Conservation (phyloP, 192 early-diverging fungal genomes). For the Geosiphon pyriformis region DNA sequence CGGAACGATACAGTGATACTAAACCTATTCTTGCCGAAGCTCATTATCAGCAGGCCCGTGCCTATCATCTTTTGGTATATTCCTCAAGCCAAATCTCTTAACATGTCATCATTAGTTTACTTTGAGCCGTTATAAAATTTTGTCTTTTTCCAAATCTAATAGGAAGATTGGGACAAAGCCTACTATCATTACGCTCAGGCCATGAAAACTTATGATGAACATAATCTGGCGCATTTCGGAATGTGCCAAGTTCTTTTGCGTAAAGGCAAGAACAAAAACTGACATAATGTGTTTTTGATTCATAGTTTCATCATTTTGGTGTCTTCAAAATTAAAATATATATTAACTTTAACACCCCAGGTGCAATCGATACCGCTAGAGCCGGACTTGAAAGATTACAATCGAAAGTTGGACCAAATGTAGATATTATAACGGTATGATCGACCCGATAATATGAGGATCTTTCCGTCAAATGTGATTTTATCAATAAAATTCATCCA, state of each 20-base stretch:
- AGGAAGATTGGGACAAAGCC: constrained; percentile 69
- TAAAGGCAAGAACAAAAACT: constrained; percentile 32
- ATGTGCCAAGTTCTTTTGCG: constrained; percentile 70
- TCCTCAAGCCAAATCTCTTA: too few relatives aligned
- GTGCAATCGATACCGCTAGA: constrained; percentile 39
- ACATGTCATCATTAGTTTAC: neutral
- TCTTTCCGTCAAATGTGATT: neutral
- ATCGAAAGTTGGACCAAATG: constrained; percentile 9
- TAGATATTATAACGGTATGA: constrained; percentile 36
- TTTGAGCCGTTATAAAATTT: neutral
- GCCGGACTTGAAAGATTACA: neutral
- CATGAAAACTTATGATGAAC: constrained; percentile 58
- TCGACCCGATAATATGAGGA: constrained; percentile 10
- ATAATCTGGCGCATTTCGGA: constrained; percentile 66
- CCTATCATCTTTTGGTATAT: constrained; percentile 43
- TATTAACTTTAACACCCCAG: neutral
- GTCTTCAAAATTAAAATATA: too few relatives aligned
- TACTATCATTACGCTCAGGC: constrained; percentile 63
- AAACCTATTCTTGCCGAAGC: constrained; percentile 53
- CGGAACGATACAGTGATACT: constrained; percentile 4
- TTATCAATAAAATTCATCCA: neutral
- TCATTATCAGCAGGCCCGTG: constrained; percentile 53
- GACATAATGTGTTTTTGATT: constrained; percentile 19
- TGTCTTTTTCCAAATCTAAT: neutral
- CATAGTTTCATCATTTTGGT: constrained; percentile 1